phyloP scores from a whole-genome alignment of 805 yeast genomes.

The Kuraishia molischiana region DNA sequence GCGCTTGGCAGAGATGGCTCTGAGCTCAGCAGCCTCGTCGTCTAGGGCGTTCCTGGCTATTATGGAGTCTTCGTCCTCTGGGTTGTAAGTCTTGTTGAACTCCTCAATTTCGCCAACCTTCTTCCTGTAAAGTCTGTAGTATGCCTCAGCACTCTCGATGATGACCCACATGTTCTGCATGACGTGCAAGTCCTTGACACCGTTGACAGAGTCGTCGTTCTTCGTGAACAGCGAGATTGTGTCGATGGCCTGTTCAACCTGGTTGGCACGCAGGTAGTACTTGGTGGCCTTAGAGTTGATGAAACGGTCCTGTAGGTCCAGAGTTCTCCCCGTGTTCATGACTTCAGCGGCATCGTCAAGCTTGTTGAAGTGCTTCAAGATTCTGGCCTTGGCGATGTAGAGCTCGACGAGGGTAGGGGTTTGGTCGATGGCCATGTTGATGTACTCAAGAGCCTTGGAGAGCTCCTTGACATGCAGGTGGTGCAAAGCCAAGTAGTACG shows the following conservation, averaged over 20 bases:
- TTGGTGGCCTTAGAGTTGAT: constrained; percentile 83
- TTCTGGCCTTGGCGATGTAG: constrained; percentile 70
- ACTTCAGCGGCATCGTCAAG: constrained; percentile 49
- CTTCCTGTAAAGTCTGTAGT: constrained; percentile 44
- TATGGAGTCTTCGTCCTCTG: constrained; percentile 15
- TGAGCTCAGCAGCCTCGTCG: constrained; percentile 34
- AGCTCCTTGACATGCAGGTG: constrained; percentile 46
- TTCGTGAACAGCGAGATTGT: constrained; percentile 75
- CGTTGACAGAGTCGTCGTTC: constrained; percentile 73
- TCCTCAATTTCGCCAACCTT: constrained; percentile 11
- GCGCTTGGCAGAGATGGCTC: constrained; percentile 76
- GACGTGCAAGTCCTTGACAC: constrained; percentile 74
- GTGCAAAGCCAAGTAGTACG: constrained; percentile 74
- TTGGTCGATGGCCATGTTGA: constrained; percentile 56
- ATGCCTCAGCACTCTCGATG: constrained; percentile 77
- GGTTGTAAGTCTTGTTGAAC: neutral
- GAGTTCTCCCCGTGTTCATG: constrained; percentile 60
- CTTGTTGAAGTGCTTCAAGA: constrained; percentile 65
- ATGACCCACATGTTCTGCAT: constrained; percentile 93
- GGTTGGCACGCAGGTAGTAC: constrained; percentile 69
- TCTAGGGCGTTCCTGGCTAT: constrained; percentile 26
- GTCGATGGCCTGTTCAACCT: constrained; percentile 64
- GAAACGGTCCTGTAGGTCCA: constrained; percentile 86
- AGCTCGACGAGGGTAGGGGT: constrained; percentile 84
- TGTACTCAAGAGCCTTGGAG: constrained; percentile 40